Evolutionary conservation across 2,329 filamentous ascomycete genomes (phyloP), one percentile per base, ranked within the genome.

Genomic region (Mycocentrospora acerina): DNA sequence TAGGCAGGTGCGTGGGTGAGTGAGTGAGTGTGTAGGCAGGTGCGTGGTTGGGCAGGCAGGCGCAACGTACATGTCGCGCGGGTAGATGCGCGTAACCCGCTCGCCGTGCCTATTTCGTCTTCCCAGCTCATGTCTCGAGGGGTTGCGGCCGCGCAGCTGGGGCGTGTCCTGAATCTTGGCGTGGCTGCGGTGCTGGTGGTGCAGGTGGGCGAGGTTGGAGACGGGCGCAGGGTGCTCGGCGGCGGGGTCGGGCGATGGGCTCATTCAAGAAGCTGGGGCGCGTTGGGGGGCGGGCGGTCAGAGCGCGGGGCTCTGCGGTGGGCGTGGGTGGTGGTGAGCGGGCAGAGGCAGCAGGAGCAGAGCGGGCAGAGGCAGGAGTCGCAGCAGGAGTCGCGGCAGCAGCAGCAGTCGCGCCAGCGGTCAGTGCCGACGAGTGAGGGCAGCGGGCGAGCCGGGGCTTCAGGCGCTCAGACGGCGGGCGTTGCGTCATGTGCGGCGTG

Each of bases 101-200:
- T 62, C 60, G 25, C 59, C 64, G 46, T 56, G 55, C 44, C 60
- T 66, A 62, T 66, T 60, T 62, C 58, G 47, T 67, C 65, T 64
- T 67, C 64, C 66, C 64, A 68, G 43, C 64, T 69, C 66, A 69
- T 69, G 42, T 56, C 62, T 60, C 55, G 63, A 60, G 40, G 53
- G 57, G 48, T 67, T 60, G 44, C 64, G 62, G 35, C 63, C 64
- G 46, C 62, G 64, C 16, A 59, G 40, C 45, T 65, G 59, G 28
- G 57, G 44, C 35, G 45, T 62, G 53, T 69, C 66, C 45, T 62
- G 54, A 33, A 57, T 53, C 53, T 59, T 63, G 44, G 48, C 51
- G 43, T 55, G 56, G 40, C 46, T 60, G 51, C 59, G 60, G 42
- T 66, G 59, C 32, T 69, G 61, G 38, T 62, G 57, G 48, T 67